Conservation (phyloP, 2,329 filamentous ascomycete species). For the Colletotrichum lentis region DNA sequence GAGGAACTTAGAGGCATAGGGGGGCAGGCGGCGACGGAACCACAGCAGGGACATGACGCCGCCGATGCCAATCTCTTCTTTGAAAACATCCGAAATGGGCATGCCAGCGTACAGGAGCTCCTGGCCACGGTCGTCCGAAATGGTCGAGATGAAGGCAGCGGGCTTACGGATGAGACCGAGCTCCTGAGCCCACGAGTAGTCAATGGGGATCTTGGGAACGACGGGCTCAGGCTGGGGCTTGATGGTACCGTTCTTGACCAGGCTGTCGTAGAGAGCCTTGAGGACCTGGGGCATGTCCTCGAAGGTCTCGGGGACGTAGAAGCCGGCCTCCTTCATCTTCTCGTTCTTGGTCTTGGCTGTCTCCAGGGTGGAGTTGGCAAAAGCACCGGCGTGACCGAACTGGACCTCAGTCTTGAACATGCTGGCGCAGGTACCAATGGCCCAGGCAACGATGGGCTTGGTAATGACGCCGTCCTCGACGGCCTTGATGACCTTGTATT, state of each 20-base stretch:
- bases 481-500: constrained; percentile 99
- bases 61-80: constrained; percentile 97
- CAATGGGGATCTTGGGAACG: constrained; percentile 98
- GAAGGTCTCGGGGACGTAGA: constrained; percentile 94
- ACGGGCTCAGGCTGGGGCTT: constrained; percentile 86
- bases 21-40: constrained; percentile 97
- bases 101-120: constrained; percentile 98
- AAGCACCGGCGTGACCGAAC: constrained; percentile 98
- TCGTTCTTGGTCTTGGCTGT: constrained; percentile 97
- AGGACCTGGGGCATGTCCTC: constrained; percentile 88
- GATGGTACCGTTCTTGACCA: constrained; percentile 86
- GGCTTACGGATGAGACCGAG: constrained; percentile 99
- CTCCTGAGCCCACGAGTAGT: constrained; percentile 99
- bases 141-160: constrained; percentile 99
- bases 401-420: constrained; percentile 99
- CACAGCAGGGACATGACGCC: constrained; percentile 99
- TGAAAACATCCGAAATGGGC: constrained; percentile 99
- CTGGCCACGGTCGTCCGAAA: constrained; percentile 99
- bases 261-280: constrained; percentile 83
- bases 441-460: constrained; percentile 99
- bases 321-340: constrained; percentile 92
- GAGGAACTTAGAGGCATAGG: constrained; percentile 97
- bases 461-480: constrained; percentile 94
- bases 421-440: constrained; percentile 97
- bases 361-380: constrained; percentile 99